Base-by-base conservation (phyloP, 2,329 filamentous ascomycete genomes). In the Stagonosporopsis tanaceti region DNA sequence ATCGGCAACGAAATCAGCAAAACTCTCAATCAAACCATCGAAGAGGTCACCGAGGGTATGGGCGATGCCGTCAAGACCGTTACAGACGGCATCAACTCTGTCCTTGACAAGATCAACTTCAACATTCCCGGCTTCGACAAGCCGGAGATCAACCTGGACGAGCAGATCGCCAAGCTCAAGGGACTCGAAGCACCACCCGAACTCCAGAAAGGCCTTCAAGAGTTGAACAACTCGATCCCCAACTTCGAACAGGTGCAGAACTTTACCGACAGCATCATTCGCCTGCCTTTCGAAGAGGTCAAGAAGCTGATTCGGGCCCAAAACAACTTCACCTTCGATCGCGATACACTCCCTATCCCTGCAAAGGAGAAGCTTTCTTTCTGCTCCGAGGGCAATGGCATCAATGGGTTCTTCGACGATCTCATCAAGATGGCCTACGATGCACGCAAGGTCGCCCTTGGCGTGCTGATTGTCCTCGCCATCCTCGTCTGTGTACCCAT, bases 211-310 rank as follows among this genome's bases (percentile, higher is more conserved):
- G 87, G 88, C 37, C 81, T 98, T 11, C 79, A 87, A 54, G 83
- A 88, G 60, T 82, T 97, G 64, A 94, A 97, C 74, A 78, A 82
- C 27, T 88, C 90, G 2, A 88, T 98, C 12, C 95, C 94, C 0
- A 90, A 85, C 2, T 98, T 98, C 72, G 84, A 87, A 24, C 81
- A 96, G 59, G 91, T 97, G 50, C 87, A 94, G 70, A 93, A 97
- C 62, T 82, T 93, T 68, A 94, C 93, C 17, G 84, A 91, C 65
- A 83, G 84, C 52, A 86, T 90, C 38, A 89, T 98, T 53, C 82
- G 87, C 2, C 78, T 89, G 1, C 95, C 95, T 0, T 98, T 99
- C 75, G 84, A 94, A 67, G 80, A 92, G 60, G 86, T 97, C 68
- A 91, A 90, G 76, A 80, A 84, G 60, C 80, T 90, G 44, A 84